A percentile compares a stretch with the other conserved stretches of the same genome.
phyloP scores from a whole-genome alignment of 1,284 basidiomycete species.

The Leccinum variabile region DNA sequence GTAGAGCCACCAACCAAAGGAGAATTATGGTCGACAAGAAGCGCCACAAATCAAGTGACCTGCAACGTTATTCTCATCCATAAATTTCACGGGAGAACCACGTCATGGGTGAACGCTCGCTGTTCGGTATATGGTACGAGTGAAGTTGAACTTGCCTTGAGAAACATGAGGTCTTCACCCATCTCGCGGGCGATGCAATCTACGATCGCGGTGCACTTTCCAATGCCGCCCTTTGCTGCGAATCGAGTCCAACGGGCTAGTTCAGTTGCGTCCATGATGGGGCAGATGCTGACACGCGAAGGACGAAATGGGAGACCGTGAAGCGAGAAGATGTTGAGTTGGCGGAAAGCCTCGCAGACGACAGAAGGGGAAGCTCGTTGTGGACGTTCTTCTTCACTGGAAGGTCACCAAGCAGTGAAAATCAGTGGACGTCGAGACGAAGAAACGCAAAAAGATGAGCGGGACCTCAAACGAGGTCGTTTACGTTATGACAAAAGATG shows the following conservation, averaged over 20 bases:
- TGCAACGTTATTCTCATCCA: neutral
- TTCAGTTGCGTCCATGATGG: conserved; percentile 64
- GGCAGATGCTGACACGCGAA: neutral
- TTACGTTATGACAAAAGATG: neutral
- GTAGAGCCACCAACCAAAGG: neutral
- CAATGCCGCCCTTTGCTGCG: too few species aligned
- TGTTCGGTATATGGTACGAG: neutral
- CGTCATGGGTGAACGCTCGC: neutral
- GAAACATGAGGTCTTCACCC: conserved; percentile 83
- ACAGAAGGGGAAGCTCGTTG: too few species aligned
- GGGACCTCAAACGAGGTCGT: neutral
- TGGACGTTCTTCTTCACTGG: too few species aligned
- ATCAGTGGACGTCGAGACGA: too few species aligned
- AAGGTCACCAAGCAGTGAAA: too few species aligned
- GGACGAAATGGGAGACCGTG: conserved; percentile 24
- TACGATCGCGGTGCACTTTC: conserved; percentile 45
- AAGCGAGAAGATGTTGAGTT: too few species aligned
- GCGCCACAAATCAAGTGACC: neutral
- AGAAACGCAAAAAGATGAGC: too few species aligned
- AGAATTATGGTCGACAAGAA: neutral
- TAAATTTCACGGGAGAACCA: neutral
- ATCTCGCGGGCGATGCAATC: conserved; percentile 78
- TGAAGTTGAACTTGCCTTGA: conserved; percentile 53
- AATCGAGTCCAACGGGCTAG: conserved; percentile 66
- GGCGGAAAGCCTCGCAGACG: too few species aligned